Evolutionary conservation across 2,329 filamentous ascomycete genomes (phyloP).

Genomic region (Trematosphaeria pertusa): DNA sequence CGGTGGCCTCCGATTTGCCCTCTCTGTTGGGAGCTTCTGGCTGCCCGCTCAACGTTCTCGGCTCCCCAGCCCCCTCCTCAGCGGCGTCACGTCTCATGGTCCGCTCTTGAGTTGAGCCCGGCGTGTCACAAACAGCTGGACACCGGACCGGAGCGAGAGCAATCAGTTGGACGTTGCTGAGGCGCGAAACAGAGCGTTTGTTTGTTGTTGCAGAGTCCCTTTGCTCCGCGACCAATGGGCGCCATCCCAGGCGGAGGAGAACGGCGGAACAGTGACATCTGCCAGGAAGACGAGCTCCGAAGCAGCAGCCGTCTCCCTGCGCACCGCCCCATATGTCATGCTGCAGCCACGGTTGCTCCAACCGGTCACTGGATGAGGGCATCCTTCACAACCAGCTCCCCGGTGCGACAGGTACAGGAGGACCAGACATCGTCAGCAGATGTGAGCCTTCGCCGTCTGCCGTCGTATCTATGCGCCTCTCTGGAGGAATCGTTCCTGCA

Average conservation of each 20-base stretch:
- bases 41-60: slow-evolving; percentile 23
- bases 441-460: no score
- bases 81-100: slow-evolving; percentile 19
- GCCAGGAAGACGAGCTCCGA: background rate
- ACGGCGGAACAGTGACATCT: background rate
- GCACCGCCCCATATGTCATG: background rate
- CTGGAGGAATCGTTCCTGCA: slow-evolving; percentile 41
- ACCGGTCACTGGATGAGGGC: background rate
- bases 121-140: slow-evolving; percentile 15
- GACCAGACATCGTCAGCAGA: background rate
- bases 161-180: background rate
- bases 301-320: background rate
- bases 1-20: slow-evolving; percentile 34
- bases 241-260: slow-evolving; percentile 6
- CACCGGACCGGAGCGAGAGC: background rate
- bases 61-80: slow-evolving; percentile 16
- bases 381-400: slow-evolving; percentile 2
- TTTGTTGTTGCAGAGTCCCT: slow-evolving; percentile 14
- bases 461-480: no score
- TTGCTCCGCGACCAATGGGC: slow-evolving; percentile 25
- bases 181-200: slow-evolving; percentile 2
- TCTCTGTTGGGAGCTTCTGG: slow-evolving; percentile 24
- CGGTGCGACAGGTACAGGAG: background rate
- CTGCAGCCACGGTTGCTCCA: background rate
- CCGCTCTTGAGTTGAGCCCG: slow-evolving; percentile 10